Evolutionary conservation across 208 protist species (phyloP).

Genomic region (Leishmania tropica): DNA sequence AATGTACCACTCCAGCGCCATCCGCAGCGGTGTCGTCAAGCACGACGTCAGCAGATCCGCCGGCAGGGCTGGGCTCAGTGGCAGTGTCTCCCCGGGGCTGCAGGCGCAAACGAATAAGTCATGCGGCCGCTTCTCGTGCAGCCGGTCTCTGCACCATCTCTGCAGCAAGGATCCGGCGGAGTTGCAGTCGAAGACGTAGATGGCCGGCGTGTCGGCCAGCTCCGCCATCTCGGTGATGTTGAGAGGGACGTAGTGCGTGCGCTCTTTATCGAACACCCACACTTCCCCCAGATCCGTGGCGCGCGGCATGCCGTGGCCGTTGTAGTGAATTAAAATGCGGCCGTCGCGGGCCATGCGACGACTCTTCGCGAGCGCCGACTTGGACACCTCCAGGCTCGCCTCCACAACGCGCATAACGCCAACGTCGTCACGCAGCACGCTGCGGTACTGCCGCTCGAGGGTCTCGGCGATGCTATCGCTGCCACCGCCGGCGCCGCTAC

Average conservation of each 20-base stretch:
- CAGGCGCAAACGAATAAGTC: conserved; percentile 97
- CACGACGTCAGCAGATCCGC: conserved; percentile 99
- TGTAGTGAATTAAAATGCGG: conserved; percentile 98
- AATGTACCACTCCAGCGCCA: conserved; percentile 96
- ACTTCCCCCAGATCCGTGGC: conserved; percentile 98
- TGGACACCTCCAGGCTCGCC: conserved; percentile 94
- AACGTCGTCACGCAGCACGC: conserved; percentile 48
- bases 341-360: conserved; percentile 87
- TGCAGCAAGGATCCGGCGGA: conserved; percentile 88
- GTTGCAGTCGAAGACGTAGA: conserved; percentile 99
- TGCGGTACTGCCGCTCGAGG: conserved; percentile 94
- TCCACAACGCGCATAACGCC: conserved; percentile 89
- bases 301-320: conserved; percentile 98
- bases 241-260: conserved; percentile 98
- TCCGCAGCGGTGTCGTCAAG: conserved; percentile 98
- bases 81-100: conserved; percentile 92
- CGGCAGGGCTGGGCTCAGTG: conserved; percentile 96
- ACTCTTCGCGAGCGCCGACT: conserved; percentile 79
- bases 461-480: conserved; percentile 94
- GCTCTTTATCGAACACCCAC: conserved; percentile 98
- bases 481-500: conserved; percentile 32
- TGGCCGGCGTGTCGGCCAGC: conserved; percentile 92
- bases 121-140: conserved; percentile 81
- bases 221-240: conserved; percentile 95
- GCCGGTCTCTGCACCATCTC: conserved; percentile 73